phyloP scores from a whole-genome alignment of 352 stramenopile genomes.

The Globisporangium lucens region DNA sequence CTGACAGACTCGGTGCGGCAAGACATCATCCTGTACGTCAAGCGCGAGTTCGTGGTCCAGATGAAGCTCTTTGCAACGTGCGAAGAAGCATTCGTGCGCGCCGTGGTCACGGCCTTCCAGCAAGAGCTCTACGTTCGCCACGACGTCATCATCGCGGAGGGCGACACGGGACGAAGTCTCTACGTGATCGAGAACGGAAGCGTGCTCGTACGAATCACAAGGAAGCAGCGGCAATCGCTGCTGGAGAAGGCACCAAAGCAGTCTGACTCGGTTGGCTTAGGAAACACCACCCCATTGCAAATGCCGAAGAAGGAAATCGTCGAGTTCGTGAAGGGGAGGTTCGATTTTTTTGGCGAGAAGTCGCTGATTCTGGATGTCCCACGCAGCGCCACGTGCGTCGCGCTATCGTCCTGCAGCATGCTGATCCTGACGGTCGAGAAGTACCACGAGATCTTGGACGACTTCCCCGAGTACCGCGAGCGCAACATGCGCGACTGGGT shows the following conservation, averaged over 20 bases:
- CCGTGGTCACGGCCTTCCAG: conserved; percentile 60
- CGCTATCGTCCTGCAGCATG: conserved; percentile 38
- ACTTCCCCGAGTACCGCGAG: conserved; percentile 46
- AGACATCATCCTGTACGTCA: conserved; percentile 36
- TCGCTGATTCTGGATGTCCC: conserved; percentile 43
- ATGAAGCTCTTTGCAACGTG: conserved; percentile 57
- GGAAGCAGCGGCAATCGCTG: conserved; percentile 1
- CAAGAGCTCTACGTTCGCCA: conserved; percentile 74
- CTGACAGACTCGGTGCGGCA: conserved; percentile 29
- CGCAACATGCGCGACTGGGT: conserved; percentile 50
- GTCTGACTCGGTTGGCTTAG: background rate
- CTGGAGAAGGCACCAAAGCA: background rate
- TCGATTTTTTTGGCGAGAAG: conserved; percentile 47
- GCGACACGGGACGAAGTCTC: conserved; percentile 51
- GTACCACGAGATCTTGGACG: conserved; percentile 41
- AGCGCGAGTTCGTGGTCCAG: conserved; percentile 49
- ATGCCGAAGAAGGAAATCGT: conserved; percentile 5
- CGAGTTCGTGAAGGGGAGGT: conserved; percentile 39
- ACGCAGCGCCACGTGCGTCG: conserved; percentile 39
- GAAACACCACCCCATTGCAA: background rate
- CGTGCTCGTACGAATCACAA: conserved; percentile 29
- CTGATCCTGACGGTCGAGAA: conserved; percentile 41
- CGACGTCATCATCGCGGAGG: conserved; percentile 70
- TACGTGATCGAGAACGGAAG: conserved; percentile 66
- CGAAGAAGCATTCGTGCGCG: conserved; percentile 55